Base-by-base conservation (phyloP, 1,284 basidiomycete genomes). In the Chalciporus sp. region DNA sequence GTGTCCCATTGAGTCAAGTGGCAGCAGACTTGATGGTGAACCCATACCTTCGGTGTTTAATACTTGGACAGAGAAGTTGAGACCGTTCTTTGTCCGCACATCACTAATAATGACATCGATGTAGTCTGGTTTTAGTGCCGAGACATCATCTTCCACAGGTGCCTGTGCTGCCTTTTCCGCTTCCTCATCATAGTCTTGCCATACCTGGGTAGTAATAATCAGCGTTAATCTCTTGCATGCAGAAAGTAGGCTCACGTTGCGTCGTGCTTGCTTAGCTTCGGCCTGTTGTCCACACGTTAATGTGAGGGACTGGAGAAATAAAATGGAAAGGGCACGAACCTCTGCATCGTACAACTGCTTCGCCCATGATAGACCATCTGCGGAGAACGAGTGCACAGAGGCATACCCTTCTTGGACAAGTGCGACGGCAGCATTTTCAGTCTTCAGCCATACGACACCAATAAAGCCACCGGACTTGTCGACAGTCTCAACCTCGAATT, bases 401-500 rank as follows among this genome's bases (percentile, higher is more conserved):
- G 93, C 94, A 51, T 90, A 79, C 52, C 95, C 95, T 71, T 95
- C 91, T 55, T 83, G 84, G n/a, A 90, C 87, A 16, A 99, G 81
- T 31, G 85, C 74, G 41, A 95, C 77, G 1, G 94, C 95, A 43
- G 84, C 87, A 68, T 98, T 98, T 59, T 94, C 90, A 2, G 76
- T 85, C 68, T 93, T 93, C 63, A 90, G 61, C 72, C 90, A 97
- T 52, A 98, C 77, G 1, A 88, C 76, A 16, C 96, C 96, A 61
- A 99, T 95, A 75, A 98, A 98, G 7, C 96, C 95, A 39, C 96
- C 96, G 16, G 89, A 89, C 75, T 97, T 98, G 77, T 99, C 96
- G 14, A 89, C 86, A 42, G 84, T 82, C 55, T 96, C 91, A 43
- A 98, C 86, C 61, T 93, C 88, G 57, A 98, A 86, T 72, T 99